phyloP scores from a whole-genome alignment of 1,139 yeast species.

The Pichia sp. region DNA sequence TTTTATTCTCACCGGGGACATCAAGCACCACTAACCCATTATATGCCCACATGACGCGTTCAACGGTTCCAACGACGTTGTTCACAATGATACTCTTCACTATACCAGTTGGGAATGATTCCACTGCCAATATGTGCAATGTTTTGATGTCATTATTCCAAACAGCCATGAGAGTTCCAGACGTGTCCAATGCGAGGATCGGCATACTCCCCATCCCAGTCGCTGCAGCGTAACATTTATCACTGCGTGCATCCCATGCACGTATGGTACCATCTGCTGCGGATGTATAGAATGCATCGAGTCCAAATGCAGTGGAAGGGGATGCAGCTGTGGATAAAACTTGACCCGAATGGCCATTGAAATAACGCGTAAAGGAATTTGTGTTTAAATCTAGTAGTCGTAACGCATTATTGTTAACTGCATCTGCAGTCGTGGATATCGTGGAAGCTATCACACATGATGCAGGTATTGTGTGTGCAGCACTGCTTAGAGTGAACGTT shows the following conservation, averaged over 20 bases:
- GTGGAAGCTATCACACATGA: slow-evolving; percentile 69
- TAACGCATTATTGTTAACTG: slow-evolving; percentile 52
- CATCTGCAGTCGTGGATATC: slow-evolving; percentile 25
- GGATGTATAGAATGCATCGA: slow-evolving; percentile 34
- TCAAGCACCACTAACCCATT: slow-evolving; percentile 10
- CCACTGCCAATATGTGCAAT: slow-evolving; percentile 36
- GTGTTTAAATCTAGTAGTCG: slow-evolving; percentile 72
- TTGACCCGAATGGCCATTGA: slow-evolving; percentile 74
- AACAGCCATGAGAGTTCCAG: slow-evolving; percentile 73
- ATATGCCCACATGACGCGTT: slow-evolving; percentile 10
- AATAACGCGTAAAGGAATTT: slow-evolving; percentile 75
- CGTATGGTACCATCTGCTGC: slow-evolving; percentile 75
- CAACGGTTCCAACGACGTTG: slow-evolving; percentile 8
- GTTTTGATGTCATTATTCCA: slow-evolving; percentile 44
- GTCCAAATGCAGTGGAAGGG: slow-evolving; percentile 7
- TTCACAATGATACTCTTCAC: slow-evolving; percentile 3
- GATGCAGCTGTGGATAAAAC: slow-evolving; percentile 50
- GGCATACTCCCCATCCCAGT: slow-evolving; percentile 28
- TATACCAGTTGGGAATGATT: slow-evolving; percentile 17
- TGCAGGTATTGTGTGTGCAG: slow-evolving; percentile 46
- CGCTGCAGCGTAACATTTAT: slow-evolving; percentile 51
- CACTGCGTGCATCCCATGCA: slow-evolving; percentile 74
- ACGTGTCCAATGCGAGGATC: slow-evolving; percentile 69
- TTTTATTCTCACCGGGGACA: slow-evolving; percentile 31
- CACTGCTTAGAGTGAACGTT: slow-evolving; percentile 49